Conservation (phyloP, 1,284 basidiomycete genomes). For the Pulchroboletus neoregius region DNA sequence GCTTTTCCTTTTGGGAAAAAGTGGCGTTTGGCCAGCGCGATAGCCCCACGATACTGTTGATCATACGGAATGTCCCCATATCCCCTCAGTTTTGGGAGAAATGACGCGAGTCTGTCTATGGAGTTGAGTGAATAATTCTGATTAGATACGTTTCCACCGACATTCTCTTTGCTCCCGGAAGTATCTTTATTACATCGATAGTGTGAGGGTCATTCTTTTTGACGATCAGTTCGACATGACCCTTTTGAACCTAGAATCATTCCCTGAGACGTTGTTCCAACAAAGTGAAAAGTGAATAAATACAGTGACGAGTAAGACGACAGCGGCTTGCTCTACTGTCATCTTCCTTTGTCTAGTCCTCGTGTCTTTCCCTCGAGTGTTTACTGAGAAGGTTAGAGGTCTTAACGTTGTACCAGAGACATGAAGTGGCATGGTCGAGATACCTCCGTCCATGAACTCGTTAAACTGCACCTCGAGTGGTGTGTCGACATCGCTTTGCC, state of each 20-base stretch:
- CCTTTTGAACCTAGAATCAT: conserved; percentile 25
- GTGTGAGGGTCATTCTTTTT: conserved; percentile 18
- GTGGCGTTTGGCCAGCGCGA: conserved; percentile 30
- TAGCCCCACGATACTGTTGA: conserved; percentile 27
- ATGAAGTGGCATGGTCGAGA: background rate
- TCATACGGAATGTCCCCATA: conserved; percentile 31
- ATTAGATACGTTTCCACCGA: conserved; percentile 10
- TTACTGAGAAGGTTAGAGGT: conserved; percentile 14
- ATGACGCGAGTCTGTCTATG: conserved; percentile 25
- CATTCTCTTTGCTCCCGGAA: conserved; percentile 26
- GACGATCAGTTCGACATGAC: conserved; percentile 24
- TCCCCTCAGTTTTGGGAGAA: conserved; percentile 31
- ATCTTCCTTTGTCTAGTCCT: conserved; percentile 21
- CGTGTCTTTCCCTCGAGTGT: conserved; percentile 25
- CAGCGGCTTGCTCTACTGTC: conserved; percentile 25
- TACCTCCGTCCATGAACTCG: conserved; percentile 30
- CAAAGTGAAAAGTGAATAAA: background rate
- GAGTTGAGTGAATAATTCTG: conserved; percentile 2
- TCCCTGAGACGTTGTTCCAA: background rate
- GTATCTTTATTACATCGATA: conserved; percentile 26
- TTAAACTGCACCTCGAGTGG: conserved; percentile 25
- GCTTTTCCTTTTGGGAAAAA: conserved; percentile 28
- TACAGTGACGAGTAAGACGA: conserved; percentile 24
- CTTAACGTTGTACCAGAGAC: background rate
- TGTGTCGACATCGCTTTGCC: background rate